These are phyloP conservation scores for Austroboletus rostrupii DNA, from an alignment of 1,284 basidiomycete species.

Conservation along the genomic window DNA sequence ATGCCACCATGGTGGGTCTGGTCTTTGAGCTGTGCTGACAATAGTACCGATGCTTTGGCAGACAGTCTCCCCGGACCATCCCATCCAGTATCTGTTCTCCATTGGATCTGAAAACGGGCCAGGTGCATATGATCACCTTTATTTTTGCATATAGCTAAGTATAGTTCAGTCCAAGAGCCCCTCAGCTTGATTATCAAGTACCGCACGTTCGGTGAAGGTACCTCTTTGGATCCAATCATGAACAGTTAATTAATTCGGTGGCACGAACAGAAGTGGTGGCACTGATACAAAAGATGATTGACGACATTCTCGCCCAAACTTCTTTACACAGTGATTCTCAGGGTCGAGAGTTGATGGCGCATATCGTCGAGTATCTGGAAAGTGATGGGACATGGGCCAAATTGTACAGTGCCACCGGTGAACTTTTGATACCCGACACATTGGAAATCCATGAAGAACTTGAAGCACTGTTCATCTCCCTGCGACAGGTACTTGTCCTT, in stretches of 20 bases:
- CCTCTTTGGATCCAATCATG: constrained; percentile 3
- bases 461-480: constrained; percentile 34
- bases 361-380: constrained; percentile 58
- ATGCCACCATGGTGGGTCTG: constrained; percentile 38
- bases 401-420: constrained; percentile 62
- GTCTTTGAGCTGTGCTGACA: background rate
- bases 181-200: constrained; percentile 63
- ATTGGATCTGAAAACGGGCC: constrained; percentile 57
- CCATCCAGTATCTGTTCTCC: constrained; percentile 71
- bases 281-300: constrained; percentile 51
- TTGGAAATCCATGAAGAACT: constrained; percentile 36
- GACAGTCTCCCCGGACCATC: constrained; percentile 67
- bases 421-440: constrained; percentile 52
- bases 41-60: constrained; percentile 27
- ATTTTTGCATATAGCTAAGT: constrained; percentile 6
- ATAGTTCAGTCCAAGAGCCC: constrained; percentile 52
- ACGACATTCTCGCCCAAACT: constrained; percentile 36
- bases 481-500: constrained; percentile 37
- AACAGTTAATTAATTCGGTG: constrained; percentile 1
- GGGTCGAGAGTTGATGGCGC: constrained; percentile 39
- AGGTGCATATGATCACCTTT: constrained; percentile 36
- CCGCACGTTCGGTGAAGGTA: constrained; percentile 73
- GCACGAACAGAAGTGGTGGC: constrained; percentile 53
- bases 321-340: constrained; percentile 24
- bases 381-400: constrained; percentile 62